Conservation (phyloP, 495 filamentous ascomycete species). For the Tuber calosporum region DNA sequence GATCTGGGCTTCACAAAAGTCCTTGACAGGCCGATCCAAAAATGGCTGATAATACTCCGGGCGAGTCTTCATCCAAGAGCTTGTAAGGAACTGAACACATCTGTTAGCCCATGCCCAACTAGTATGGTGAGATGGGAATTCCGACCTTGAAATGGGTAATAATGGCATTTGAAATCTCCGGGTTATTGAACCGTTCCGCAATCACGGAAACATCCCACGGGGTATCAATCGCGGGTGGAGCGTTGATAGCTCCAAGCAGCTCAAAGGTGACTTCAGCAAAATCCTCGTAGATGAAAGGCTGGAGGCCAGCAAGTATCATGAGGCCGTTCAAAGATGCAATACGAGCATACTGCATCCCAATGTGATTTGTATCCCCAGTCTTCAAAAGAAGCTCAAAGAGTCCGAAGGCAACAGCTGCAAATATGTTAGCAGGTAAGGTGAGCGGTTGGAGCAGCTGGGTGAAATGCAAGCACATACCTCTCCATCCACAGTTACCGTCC, state of each 20-base stretch:
- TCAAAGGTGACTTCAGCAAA: constrained; percentile 68
- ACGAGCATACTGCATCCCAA: constrained; percentile 62
- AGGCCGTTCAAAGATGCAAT: constrained; percentile 64
- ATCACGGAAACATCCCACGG: constrained; percentile 57
- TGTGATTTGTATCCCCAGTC: constrained; percentile 54
- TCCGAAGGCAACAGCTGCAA: constrained; percentile 75
- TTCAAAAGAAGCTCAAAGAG: constrained; percentile 82
- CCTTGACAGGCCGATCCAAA: constrained; percentile 51
- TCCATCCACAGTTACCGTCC: constrained; percentile 96
- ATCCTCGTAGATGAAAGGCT: constrained; percentile 66
- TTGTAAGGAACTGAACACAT: constrained; percentile 66
- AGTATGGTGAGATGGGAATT: constrained; percentile 2
- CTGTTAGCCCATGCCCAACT: constrained; percentile 36
- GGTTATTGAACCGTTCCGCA: constrained; percentile 67
- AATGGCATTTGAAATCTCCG: constrained; percentile 59
- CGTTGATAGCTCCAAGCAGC: constrained; percentile 55
- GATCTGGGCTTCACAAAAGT: constrained; percentile 63
- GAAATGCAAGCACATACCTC: constrained; percentile 58
- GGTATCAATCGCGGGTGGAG: constrained; percentile 49
- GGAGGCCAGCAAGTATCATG: constrained; percentile 62
- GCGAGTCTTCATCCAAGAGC: constrained; percentile 76
- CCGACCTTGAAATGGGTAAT: constrained; percentile 64
- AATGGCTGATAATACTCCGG: constrained; percentile 62
- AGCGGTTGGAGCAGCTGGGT: constrained; percentile 7
- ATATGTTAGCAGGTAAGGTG: constrained; percentile 26